Evolutionary conservation across 2,329 filamentous ascomycete species (phyloP).

Genomic region (Ophidiomyces ophidiicola): DNA sequence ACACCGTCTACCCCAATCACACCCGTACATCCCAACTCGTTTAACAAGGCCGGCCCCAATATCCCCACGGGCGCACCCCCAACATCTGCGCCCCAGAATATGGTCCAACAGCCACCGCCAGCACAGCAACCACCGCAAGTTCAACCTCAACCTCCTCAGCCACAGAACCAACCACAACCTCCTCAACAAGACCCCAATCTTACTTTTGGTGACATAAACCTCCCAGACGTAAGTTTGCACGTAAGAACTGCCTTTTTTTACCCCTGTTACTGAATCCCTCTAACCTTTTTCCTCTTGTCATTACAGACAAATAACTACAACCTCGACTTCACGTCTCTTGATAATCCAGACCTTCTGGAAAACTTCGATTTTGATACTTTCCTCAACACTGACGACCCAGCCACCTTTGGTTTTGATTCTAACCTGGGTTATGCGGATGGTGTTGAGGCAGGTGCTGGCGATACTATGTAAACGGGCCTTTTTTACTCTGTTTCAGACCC

Average conservation of each 20-base stretch:
- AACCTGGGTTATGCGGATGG: constrained; percentile 31
- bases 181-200: constrained; percentile 22
- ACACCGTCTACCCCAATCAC: constrained; percentile 40
- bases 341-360: constrained; percentile 38
- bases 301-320: constrained; percentile 28
- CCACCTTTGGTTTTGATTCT: constrained; percentile 34
- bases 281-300: neutral
- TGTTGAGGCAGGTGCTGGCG: constrained; percentile 33
- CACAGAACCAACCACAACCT: constrained; percentile 19
- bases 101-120: constrained; percentile 22
- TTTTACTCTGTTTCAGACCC: constrained; percentile 1
- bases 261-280: neutral
- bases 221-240: constrained; percentile 26
- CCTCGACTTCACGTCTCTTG: constrained; percentile 35
- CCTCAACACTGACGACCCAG: constrained; percentile 44
- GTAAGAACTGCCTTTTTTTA: no score
- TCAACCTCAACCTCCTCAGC: constrained; percentile 14
- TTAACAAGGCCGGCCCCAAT: constrained; percentile 31
- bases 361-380: constrained; percentile 57
- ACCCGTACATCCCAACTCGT: constrained; percentile 36
- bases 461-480: constrained; percentile 24
- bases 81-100: constrained; percentile 20
- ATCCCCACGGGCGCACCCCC: constrained; percentile 22
- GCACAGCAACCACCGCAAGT: constrained; percentile 16
- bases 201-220: constrained; percentile 10